Evolutionary conservation across 1,284 basidiomycete genomes (phyloP), one percentile per base, ranked within the genome.

Genomic region (Ustilago loliicola): DNA sequence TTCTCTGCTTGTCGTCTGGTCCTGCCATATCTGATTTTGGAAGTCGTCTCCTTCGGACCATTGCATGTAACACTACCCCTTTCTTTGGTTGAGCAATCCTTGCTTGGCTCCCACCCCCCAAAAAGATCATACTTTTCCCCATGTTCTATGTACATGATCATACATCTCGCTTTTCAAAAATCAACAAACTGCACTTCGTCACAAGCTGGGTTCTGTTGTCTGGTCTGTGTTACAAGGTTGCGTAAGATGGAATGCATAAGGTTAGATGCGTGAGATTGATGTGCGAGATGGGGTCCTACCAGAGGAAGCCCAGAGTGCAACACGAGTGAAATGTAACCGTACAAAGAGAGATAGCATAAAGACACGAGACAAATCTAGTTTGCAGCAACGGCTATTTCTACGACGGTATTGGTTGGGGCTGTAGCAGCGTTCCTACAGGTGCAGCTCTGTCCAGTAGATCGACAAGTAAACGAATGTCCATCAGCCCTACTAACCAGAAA

Each of bases 1-100:
- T 15, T 23, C 40, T 23, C 29, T 48, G 17, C 21, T 51, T 45
- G 38, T 34, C 32, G 51, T 51, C 3, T 8, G 42, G 32, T 55
- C 53, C 34, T 32, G 23, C 17, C 38, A 47, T 52, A 23, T 32
- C 42, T 30, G 56, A 30, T 34, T n/a, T 30, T 48, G 55, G 15
- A 58, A 58, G 40, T 48, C 23, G 30, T 32, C 29, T 32, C 25
- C 27, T 34, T 55, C 23, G 38, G 25, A 34, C 25, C 15, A 36
- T 70, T 64, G 61, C 71, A 73, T 73, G 71, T 73, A 73, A 60
- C 67, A 67, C 71, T 73, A 73, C 71, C 70, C 42, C 32, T 19
- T 19, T 61, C 23, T 29, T 54, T 27, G 21, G 32, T 13, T 23
- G 17, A 38, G 23, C 52, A 5, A 42, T 59, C 15, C 17, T 8